Evolutionary conservation across 1,139 yeast species (phyloP).

Genomic region (Diutina mesorugosa): DNA sequence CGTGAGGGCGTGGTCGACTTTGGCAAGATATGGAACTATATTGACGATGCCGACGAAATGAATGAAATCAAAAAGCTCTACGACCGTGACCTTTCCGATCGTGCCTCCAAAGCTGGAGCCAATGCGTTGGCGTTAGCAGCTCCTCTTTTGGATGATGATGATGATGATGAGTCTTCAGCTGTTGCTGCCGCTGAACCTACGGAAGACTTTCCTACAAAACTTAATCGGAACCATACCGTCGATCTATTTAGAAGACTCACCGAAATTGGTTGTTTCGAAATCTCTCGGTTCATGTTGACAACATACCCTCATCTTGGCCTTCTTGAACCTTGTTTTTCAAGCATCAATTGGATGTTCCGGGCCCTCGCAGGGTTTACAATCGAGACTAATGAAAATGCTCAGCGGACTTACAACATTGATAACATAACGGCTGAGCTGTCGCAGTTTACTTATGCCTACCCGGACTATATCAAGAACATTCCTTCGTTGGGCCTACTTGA

Average conservation of each 20-base stretch:
- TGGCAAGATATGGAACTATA: constrained; percentile 44
- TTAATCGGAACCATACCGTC: not conserved
- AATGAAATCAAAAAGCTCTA: constrained; percentile 28
- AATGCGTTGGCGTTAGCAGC: constrained; percentile 85
- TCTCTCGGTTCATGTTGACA: not conserved
- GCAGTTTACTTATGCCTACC: not conserved
- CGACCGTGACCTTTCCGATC: constrained; percentile 42
- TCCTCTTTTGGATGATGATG: constrained; percentile 62
- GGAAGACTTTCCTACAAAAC: not conserved
- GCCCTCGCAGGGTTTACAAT: not conserved
- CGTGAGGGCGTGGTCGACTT: constrained; percentile 59
- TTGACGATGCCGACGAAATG: constrained; percentile 35
- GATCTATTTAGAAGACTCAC: not conserved
- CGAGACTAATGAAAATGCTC: not conserved
- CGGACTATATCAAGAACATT: not conserved
- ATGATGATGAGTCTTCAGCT: constrained; percentile 22
- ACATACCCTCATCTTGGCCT: not conserved
- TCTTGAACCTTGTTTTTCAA: not conserved
- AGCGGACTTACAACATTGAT: not conserved
- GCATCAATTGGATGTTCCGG: not conserved
- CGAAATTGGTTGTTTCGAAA: not conserved
- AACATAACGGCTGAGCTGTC: not conserved
- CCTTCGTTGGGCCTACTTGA: not conserved
- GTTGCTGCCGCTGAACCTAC: not conserved
- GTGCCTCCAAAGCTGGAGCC: constrained; percentile 52